Evolutionary conservation across 2,329 filamentous ascomycete species (phyloP), one percentile per base, ranked within the genome.

Genomic region (Chaetomiaceae sp.): DNA sequence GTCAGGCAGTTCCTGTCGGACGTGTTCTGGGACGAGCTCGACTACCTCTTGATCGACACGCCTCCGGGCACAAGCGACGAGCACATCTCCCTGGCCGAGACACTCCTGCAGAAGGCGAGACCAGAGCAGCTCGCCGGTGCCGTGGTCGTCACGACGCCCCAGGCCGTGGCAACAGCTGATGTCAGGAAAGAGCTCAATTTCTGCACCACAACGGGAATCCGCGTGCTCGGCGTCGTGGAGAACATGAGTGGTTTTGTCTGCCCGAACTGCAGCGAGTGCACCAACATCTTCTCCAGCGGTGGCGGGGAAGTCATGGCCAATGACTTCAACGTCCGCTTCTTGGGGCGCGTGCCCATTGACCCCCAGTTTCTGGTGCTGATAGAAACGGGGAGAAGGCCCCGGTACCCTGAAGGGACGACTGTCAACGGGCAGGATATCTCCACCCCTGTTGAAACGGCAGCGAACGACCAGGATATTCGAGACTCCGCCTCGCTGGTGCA

Each of bases 211-310:
- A 91, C 87, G 1, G 78, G 79, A 24, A 83, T 95, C 39, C 73
- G 76, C 2, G 81, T 94, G 29, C 72, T 97, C 10, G 93, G 93
- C 0, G 90, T 98, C 1, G 78, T 98, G 37, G 93, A 98, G 70
- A 98, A 98, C 64, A 97, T 98, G 93, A 84, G 83, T 55, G 88
- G 88, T 2, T 94, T 87, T 58, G 85, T 93, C n/a, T 93, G 87
- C 61, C 81, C 81, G 6, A 78, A 84, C 60, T 86, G 82, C 65
- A 78, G 78, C 40, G 89, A 96, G 64, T 94, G 91, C 67, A 95
- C 88, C 42, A 88, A 97, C 66, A 79, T 97, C 42, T 98, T 98
- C 64, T 88, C 84, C 42, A 90, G 86, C 45, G 93, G 93, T 4
- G 93, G 93, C 3, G 93, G 93, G 7, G 74, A 87, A 64, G 77